Base-by-base conservation (phyloP, 1,284 basidiomycete genomes). In the Fomitopsis betulina region DNA sequence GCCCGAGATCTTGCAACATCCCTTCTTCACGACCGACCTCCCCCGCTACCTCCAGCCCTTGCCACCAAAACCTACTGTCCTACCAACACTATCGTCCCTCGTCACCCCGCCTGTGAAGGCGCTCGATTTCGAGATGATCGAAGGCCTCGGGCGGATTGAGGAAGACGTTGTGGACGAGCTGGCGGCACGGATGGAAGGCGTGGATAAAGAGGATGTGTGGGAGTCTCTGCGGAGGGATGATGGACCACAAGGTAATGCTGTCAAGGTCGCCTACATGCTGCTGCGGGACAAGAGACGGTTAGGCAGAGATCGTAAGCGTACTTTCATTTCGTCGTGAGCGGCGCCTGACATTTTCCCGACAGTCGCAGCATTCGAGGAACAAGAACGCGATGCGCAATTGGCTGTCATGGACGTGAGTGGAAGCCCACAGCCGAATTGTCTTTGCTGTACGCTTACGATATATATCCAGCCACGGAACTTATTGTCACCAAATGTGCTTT, bases 261-360 rank as follows among this genome's bases (percentile, higher is more conserved):
- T 98, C 70, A 96, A 98, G 74, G 95, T 99, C 17, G 96, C 96
- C 0, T 99, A 98, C 72, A 88, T 96, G 83, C 80, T 98, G 2
- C 80, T 97, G 56, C 79, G 94, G 55, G 96, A 98, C 70, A 95
- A 96, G 75, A 83, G 87, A 65, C 78, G 94, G 45, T 83, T 92
- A 60, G 85, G 94, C n/a, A 86, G 89, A 70, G 91, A 92, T 72
- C 74, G 90, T 89, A 63, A 75, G 86, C 75, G n/a, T 12, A 47
- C 15, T 10, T 38, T 7, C 25, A 17, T 35, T 37, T 6, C 25
- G 15, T 37, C 42, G 53, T 23, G 56, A 43, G 13, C 30, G 53
- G 15, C 47, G 10, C 15, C 54, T 35, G 42, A 54, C 35, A 59
- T 70, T 35, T 72, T 55, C 32, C 13, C n/a, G 60, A 3, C 69